Conservation (phyloP, 139 green algal genomes). For the Chlorella sp. region DNA sequence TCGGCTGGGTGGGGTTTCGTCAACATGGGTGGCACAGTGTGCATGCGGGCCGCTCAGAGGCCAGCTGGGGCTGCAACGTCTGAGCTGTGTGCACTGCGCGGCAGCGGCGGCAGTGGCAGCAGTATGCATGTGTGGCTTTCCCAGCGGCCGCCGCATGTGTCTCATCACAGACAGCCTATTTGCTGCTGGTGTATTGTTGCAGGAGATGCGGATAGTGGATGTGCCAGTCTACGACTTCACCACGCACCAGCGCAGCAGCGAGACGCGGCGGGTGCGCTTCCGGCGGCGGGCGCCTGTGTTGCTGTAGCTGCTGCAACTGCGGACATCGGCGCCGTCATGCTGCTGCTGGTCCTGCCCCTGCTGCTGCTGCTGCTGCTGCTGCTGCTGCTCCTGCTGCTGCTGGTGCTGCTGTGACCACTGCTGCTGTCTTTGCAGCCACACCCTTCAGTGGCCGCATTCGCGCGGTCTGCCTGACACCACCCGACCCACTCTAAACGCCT, state of each 20-base stretch:
- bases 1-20: not conserved
- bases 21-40: too few relatives aligned
- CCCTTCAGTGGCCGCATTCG: too few relatives aligned
- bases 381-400: too few relatives aligned
- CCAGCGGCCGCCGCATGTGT: not conserved
- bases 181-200: not conserved
- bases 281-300: slow-evolving; percentile 50
- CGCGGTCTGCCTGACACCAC: too few relatives aligned
- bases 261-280: slow-evolving; percentile 63
- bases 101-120: too few relatives aligned
- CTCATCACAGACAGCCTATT: not conserved
- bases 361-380: not conserved
- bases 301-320: too few relatives aligned
- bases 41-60: too few relatives aligned
- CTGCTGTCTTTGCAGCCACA: too few relatives aligned
- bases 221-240: slow-evolving; percentile 97
- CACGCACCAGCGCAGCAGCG: slow-evolving; percentile 70
- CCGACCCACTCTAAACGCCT: not conserved
- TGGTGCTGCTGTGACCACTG: not conserved
- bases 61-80: too few relatives aligned
- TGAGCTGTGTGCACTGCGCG: too few relatives aligned
- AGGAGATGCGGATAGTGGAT: slow-evolving; percentile 72
- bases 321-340: too few relatives aligned
- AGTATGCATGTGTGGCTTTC: not conserved
- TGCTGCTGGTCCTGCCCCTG: not conserved